Conservation (phyloP, 1,139 yeast genomes). For the Yamadazyma blattariae region DNA sequence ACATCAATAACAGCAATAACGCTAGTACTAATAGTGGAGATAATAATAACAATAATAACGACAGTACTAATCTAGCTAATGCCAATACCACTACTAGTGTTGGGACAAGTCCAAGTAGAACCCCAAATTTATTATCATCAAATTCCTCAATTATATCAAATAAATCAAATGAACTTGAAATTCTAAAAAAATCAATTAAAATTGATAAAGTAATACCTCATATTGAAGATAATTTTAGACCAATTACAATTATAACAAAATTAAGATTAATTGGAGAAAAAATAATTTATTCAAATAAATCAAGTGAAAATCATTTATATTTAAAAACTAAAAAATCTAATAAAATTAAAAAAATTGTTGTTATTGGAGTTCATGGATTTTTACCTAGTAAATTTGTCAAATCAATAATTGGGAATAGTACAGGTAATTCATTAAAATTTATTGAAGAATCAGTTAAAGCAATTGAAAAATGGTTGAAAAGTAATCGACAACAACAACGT, state of each 20-base stretch:
- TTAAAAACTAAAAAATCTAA: slow-evolving; percentile 17
- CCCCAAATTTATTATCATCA: slow-evolving; percentile 3
- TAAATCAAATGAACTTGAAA: neutral
- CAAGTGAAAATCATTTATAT: slow-evolving; percentile 36
- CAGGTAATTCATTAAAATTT: slow-evolving; percentile 40
- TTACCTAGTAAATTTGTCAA: slow-evolving; percentile 72
- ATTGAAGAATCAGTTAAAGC: slow-evolving; percentile 35
- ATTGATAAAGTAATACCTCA: slow-evolving; percentile 20
- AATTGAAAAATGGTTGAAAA: slow-evolving; percentile 37
- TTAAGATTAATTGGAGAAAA: slow-evolving; percentile 36
- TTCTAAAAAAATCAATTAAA: too few relatives aligned
- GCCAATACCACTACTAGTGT: neutral
- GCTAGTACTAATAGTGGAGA: neutral
- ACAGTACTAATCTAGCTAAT: neutral
- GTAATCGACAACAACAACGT: too few relatives aligned
- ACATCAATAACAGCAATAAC: too few relatives aligned
- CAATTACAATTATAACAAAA: slow-evolving; percentile 38
- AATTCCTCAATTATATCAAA: slow-evolving; percentile 10
- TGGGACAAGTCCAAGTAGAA: slow-evolving; percentile 1
- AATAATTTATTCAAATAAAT: slow-evolving; percentile 24
- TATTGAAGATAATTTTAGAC: slow-evolving; percentile 31
- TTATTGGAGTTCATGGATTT: slow-evolving; percentile 80
- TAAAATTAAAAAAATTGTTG: slow-evolving; percentile 31
- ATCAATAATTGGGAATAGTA: slow-evolving; percentile 43
- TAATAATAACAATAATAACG: neutral